Conservation (phyloP, 305 asterid species). For the Plantago lanceolata region DNA sequence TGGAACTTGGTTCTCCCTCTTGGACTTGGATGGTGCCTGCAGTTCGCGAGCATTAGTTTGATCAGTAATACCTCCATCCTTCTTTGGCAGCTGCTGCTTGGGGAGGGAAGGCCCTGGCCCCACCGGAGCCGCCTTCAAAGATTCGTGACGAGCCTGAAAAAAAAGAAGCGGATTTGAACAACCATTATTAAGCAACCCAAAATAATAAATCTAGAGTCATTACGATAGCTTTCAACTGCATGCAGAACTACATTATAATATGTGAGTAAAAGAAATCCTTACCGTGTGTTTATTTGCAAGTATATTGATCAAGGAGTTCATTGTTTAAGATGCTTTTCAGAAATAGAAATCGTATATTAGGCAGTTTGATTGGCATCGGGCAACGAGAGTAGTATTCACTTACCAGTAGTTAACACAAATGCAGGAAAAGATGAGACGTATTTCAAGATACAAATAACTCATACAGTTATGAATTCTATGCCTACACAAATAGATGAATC, state of each 20-base stretch:
- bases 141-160: conserved; percentile 48
- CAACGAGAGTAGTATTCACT: not conserved
- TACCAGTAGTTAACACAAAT: not conserved
- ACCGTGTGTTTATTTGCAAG: not conserved
- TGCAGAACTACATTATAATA: conserved; percentile 1
- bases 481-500: not conserved
- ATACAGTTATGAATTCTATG: not conserved
- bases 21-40: conserved; percentile 41
- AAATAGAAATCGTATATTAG: not conserved
- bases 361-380: not conserved
- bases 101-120: conserved; percentile 47
- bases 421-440: not conserved
- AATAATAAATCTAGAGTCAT: conserved; percentile 11
- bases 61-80: conserved; percentile 40
- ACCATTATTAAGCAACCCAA: conserved; percentile 6
- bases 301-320: conserved; percentile 5
- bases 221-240: conserved; percentile 3
- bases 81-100: conserved; percentile 55
- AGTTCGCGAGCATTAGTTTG: conserved; percentile 47
- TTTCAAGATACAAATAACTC: too few species aligned
- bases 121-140: conserved; percentile 40
- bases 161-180: conserved; percentile 7
- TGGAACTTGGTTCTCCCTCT: conserved; percentile 52
- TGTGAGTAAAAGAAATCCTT: conserved; percentile 3
- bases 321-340: conserved; percentile 6